Conservation (phyloP, 495 filamentous ascomycete species). For the Lichina pygmaea region DNA sequence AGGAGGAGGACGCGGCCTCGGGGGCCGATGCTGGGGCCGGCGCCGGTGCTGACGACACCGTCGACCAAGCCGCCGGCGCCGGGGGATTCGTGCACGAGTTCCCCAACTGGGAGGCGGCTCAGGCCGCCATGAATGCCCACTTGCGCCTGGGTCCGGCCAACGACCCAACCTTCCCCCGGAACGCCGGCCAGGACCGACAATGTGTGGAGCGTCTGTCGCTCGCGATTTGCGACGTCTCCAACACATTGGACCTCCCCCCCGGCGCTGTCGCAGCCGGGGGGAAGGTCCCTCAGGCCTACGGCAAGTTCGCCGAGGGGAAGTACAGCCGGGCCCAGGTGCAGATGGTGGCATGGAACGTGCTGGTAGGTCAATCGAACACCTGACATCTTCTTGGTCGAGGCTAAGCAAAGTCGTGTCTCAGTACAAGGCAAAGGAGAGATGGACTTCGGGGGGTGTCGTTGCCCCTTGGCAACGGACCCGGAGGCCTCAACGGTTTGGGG, state of each 20-base stretch:
- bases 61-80: too few relatives aligned
- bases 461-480: slow-evolving; percentile 1
- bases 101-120: not conserved
- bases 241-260: not conserved
- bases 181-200: not conserved
- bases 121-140: not conserved
- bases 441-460: not conserved
- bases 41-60: too few relatives aligned
- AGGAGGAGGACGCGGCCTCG: too few relatives aligned
- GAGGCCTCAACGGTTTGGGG: not conserved
- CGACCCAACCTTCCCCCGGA: not conserved
- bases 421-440: not conserved
- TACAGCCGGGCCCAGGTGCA: not conserved
- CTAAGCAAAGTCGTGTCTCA: not conserved
- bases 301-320: slow-evolving; percentile 1
- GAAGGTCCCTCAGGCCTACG: not conserved
- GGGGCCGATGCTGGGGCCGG: too few relatives aligned
- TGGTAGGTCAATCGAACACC: not conserved
- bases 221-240: not conserved
- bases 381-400: not conserved
- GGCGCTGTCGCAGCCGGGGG: not conserved
- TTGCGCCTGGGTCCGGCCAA: not conserved
- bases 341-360: not conserved
- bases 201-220: not conserved
- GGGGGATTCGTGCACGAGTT: not conserved